Conservation (phyloP, 345 rosid species). For the Camelina neglecta region DNA sequence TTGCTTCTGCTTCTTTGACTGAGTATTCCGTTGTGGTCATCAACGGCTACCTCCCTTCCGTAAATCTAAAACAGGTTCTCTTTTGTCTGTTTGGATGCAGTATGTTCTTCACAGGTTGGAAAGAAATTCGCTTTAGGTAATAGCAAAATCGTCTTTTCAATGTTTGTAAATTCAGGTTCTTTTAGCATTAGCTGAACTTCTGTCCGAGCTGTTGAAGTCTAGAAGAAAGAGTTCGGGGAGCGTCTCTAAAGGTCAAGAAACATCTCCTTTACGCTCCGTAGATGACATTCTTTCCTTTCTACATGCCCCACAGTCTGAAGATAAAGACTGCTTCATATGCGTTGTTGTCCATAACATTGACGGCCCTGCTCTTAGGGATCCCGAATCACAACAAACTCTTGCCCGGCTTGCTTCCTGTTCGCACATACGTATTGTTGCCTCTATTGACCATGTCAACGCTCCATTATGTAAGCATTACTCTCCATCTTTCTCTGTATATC, state of each 20-base stretch:
- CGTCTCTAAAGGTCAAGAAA: conserved; percentile 57
- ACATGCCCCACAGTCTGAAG: conserved; percentile 54
- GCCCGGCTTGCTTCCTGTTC: conserved; percentile 84
- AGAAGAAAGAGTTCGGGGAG: conserved; percentile 46
- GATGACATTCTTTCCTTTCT: conserved; percentile 76
- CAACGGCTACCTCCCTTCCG: conserved; percentile 87
- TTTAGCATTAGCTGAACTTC: conserved; percentile 66
- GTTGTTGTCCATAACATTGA: conserved; percentile 84
- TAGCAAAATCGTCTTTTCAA: not conserved
- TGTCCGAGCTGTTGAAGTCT: conserved; percentile 65
- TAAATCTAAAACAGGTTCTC: conserved; percentile 82
- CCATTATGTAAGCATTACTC: conserved; percentile 66
- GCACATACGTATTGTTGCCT: conserved; percentile 72
- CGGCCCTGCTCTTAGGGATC: conserved; percentile 81
- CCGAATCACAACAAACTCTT: conserved; percentile 78
- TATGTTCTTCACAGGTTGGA: not conserved
- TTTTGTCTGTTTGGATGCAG: conserved; percentile 10
- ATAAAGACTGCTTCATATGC: conserved; percentile 63
- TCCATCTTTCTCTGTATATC: not conserved
- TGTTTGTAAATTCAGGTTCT: conserved; percentile 56
- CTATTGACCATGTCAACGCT: conserved; percentile 89
- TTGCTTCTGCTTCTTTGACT: conserved; percentile 74
- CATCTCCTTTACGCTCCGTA: conserved; percentile 64
- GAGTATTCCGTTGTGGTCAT: conserved; percentile 79
- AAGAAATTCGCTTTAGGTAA: not conserved